Evolutionary conservation across 208 protist species (phyloP), one percentile per base, ranked within the genome.

Genomic region (Zelonia costaricensis): DNA sequence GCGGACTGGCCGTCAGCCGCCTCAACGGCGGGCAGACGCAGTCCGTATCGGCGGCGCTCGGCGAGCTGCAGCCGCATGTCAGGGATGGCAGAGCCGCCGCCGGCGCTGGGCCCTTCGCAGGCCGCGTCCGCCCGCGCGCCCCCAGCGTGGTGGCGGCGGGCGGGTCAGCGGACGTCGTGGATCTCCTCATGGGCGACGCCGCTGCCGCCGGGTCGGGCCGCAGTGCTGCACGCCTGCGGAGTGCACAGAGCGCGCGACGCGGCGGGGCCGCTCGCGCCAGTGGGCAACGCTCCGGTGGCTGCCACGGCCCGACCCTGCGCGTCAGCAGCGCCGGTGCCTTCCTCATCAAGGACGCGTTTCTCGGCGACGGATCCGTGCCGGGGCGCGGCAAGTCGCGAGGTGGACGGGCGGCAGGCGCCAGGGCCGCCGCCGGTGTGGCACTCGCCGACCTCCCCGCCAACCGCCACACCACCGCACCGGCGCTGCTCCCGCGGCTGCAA

Each of bases 401-500:
- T 12, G 15, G 10, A 10, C 9, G 6, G 10, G 0, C 27, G 46
- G 15, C n/a, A 31, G n/a, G 18, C 15, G 12, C 4, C 23, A 51
- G 30, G 23, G 5, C 20, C 5, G 35, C 12, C 20, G 46, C 12
- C 48, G 12, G 30, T 25, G 31, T 12, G 15, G 15, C 9, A 39
- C 3, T 23, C 53, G 1, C 18, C 36, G 2, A 28, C 30, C 30
- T 44, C 44, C 4, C 15, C 54, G 25, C 28, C 18, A 22, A 27
- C 13, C 25, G 16, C 33, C 30, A 33, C 57, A 36, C 30, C 18
- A 23, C 31, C 27, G 1, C 28, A 13, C 33, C 42, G n/a, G n/a
- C n/a, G 22, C 35, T 69, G n/a, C 76, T 69, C 4, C 72, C 73
- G 10, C 69, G 74, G 1, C 62, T 86, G 68, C 49, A 76, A 22